A percentile compares a stretch with the other conserved stretches of the same genome.
phyloP scores from a whole-genome alignment of 164 flowering plant species.

The Macadamia tetraphylla region DNA sequence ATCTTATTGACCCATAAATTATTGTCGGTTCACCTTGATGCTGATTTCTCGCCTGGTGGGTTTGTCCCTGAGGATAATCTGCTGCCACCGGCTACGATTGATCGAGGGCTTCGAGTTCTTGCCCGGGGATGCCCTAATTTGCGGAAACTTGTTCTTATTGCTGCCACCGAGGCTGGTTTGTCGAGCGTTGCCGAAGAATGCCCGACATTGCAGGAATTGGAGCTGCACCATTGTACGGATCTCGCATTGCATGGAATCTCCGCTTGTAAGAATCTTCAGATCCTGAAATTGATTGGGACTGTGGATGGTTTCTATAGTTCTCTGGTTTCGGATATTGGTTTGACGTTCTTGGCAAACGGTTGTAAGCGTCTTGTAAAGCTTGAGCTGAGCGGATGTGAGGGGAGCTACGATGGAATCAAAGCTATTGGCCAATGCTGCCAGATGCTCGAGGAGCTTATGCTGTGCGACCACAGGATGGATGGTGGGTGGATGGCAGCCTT shows the following conservation, averaged over 20 bases:
- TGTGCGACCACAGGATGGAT: conserved; percentile 75
- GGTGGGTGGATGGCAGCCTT: conserved; percentile 84
- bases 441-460: conserved; percentile 81
- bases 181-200: conserved; percentile 67
- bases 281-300: conserved; percentile 57
- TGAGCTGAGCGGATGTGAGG: conserved; percentile 84
- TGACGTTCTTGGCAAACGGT: conserved; percentile 87
- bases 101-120: conserved; percentile 49
- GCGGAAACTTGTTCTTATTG: conserved; percentile 51
- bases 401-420: conserved; percentile 89
- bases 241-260: conserved; percentile 53
- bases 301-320: conserved; percentile 60
- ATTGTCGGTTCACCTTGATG: conserved; percentile 35
- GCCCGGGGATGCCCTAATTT: conserved; percentile 71
- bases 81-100: conserved; percentile 34
- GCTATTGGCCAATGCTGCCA: conserved; percentile 89
- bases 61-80: conserved; percentile 26
- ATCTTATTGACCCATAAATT: conserved; percentile 32
- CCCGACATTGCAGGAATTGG: conserved; percentile 69
- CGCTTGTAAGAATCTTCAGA: conserved; percentile 68
- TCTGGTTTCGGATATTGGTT: conserved; percentile 69
- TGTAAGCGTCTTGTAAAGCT: conserved; percentile 83
- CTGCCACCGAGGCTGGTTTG: conserved; percentile 58
- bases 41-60: conserved; percentile 18
- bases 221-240: conserved; percentile 73